Conservation (phyloP, 352 stramenopile genomes). For the Phytopythium ostracodes region DNA sequence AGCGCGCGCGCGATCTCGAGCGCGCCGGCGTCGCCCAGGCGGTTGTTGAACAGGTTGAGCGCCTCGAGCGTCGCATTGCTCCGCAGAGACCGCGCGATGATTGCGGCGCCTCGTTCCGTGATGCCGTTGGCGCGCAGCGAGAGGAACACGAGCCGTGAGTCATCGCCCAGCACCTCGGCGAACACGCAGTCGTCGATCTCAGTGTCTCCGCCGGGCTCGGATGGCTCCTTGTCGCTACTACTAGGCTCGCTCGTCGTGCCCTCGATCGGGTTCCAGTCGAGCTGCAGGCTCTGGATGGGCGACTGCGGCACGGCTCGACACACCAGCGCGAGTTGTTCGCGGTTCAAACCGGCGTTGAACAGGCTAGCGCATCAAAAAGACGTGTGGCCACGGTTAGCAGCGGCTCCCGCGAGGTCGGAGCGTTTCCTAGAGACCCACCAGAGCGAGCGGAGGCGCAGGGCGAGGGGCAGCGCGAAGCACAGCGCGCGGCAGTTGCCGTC, state of each 20-base stretch:
- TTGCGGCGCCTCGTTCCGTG: conserved; percentile 21
- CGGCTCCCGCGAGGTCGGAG: not conserved
- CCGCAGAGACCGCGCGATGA: conserved; percentile 35
- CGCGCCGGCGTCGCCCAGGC: conserved; percentile 46
- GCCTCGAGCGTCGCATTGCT: conserved; percentile 47
- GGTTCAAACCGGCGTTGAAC: conserved; percentile 54
- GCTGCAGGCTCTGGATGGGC: conserved; percentile 43
- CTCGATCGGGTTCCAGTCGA: conserved; percentile 58
- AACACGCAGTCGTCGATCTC: conserved; percentile 16
- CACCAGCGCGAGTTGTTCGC: conserved; percentile 46
- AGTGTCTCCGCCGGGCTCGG: not conserved
- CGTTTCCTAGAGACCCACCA: conserved; percentile 25
- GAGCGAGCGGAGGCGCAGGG: conserved; percentile 41
- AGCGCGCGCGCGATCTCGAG: conserved; percentile 52
- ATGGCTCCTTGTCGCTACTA: not conserved
- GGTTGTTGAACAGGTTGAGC: conserved; percentile 74
- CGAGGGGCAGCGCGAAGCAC: conserved; percentile 51
- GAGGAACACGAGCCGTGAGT: conserved; percentile 43
- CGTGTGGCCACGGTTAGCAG: not conserved
- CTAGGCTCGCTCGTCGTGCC: not conserved
- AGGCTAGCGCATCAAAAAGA: conserved; percentile 24
- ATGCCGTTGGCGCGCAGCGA: conserved; percentile 70
- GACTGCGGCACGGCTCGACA: conserved; percentile 49
- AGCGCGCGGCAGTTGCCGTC: conserved; percentile 44
- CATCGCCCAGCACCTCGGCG: conserved; percentile 29